phyloP scores from a whole-genome alignment of 805 yeast genomes.

The Clavispora santaluciae region DNA sequence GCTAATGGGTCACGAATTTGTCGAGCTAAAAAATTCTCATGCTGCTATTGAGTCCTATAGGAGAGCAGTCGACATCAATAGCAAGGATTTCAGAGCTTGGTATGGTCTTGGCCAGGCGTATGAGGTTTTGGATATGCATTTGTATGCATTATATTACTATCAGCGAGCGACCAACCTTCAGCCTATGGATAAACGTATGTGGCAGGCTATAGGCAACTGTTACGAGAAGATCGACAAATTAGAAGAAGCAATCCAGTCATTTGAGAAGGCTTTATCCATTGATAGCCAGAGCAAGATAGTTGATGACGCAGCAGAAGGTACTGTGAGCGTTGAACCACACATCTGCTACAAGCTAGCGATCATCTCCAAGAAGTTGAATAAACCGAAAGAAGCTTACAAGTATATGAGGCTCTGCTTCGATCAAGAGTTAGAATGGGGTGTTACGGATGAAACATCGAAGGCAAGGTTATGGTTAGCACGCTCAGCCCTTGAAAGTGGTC shows the following conservation, averaged over 20 bases:
- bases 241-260: conserved; percentile 74
- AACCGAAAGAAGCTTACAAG: conserved; percentile 47
- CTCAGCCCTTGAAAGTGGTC: conserved; percentile 49
- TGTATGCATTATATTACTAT: conserved; percentile 86
- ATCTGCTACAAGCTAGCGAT: conserved; percentile 65
- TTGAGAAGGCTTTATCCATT: conserved; percentile 65
- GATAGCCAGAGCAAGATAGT: conserved; percentile 32
- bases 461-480: conserved; percentile 87
- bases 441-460: conserved; percentile 67
- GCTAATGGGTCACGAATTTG: conserved; percentile 97
- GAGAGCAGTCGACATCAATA: conserved; percentile 85
- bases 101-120: conserved; percentile 98
- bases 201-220: conserved; percentile 93
- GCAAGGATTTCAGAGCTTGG: conserved; percentile 94
- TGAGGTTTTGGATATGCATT: conserved; percentile 92
- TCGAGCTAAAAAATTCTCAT: conserved; percentile 91
- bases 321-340: conserved; percentile 45
- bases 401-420: conserved; percentile 68
- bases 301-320: conserved; percentile 11
- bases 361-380: conserved; percentile 55
- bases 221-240: conserved; percentile 71
- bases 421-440: conserved; percentile 59
- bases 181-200: conserved; percentile 88
- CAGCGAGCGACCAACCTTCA: conserved; percentile 85
- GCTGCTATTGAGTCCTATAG: conserved; percentile 96